Percentiles rank a stretch among this genome's conserved stretches.
Evolutionary conservation across 1,284 basidiomycete species (phyloP).

Genomic region (Ceraceosorus bombacis): DNA sequence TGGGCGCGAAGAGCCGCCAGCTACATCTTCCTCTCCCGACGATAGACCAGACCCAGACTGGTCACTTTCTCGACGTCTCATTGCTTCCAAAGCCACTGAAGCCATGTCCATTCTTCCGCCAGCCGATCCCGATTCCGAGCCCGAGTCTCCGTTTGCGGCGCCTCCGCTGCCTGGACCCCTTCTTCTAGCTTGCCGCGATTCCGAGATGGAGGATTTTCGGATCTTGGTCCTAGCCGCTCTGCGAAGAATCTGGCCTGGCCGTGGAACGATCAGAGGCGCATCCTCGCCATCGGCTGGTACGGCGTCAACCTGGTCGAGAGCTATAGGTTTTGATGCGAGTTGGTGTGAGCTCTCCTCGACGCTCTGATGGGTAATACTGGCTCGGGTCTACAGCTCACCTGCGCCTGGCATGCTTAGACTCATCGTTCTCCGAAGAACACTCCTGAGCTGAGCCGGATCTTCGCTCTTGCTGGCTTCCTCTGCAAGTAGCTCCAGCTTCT

Average conservation of each 20-base stretch:
- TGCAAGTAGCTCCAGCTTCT: constrained; percentile 82
- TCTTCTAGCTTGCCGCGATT: constrained; percentile 51
- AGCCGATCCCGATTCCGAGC: not conserved
- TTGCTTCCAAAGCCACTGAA: not conserved
- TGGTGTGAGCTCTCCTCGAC: not conserved
- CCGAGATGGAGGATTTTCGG: constrained; percentile 68
- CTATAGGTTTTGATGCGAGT: not conserved
- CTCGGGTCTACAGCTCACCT: constrained; percentile 6
- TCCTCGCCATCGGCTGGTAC: constrained; percentile 61
- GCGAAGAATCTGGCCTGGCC: constrained; percentile 78
- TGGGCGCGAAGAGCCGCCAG: constrained; percentile 12
- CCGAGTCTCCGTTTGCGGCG: not conserved
- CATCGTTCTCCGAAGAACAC: constrained; percentile 73
- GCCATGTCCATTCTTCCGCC: constrained; percentile 2
- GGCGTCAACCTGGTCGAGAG: constrained; percentile 18
- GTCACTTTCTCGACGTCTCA: constrained; percentile 4
- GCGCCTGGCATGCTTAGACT: constrained; percentile 57
- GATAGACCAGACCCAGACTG: constrained; percentile 6
- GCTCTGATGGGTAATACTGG: not conserved
- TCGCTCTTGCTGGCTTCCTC: constrained; percentile 66
- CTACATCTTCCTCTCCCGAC: constrained; percentile 10
- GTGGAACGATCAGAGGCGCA: constrained; percentile 77
- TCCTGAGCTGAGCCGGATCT: constrained; percentile 74
- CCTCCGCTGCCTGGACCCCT: constrained; percentile 4
- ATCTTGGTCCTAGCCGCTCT: constrained; percentile 90